Evolutionary conservation across 208 protist genomes (phyloP), one percentile per base, ranked within the genome.

Genomic region (Crithidia brevicula): DNA sequence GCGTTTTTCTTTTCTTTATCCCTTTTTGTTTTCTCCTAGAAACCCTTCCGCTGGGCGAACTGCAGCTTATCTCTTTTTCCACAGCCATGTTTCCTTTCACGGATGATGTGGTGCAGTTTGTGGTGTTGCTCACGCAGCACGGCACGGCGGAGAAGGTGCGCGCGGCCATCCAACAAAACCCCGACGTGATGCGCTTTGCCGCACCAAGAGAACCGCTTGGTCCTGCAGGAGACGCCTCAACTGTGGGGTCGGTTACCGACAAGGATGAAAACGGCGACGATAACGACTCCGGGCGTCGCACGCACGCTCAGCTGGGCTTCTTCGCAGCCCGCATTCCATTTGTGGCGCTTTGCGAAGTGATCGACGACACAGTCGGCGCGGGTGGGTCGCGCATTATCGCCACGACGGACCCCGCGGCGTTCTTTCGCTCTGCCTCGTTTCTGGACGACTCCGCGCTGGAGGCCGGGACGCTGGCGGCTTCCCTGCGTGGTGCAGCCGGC

Each of bases 101-200:
- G 10, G 79, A 91, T 51, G 84, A 92, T 22, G 89, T 91, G 7
- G 51, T 92, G 45, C 40, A 82, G 33, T 82, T 86, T 33, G 71
- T 91, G 45, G 63, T 79, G 31, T 51, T 73, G 23, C 82, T 95
- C 40, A 84, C 81, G 56, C 65, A 81, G 57, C 77, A 72, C 18
- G 77, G 78, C 47, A 83, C 86, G 1, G 68, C 66, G 33, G 31
- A 79, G n/a, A 58, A 84, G 40, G 74, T 95, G n/a, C 80, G 75
- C 18, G 77, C 73, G 13, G 89, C 89, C 3, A 57, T 95, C 20
- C 5, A 22, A 7, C 61, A 58, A 9, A 77, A 83, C 42, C 8
- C 56, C 10, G 74, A 74, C 1, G 74, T 79, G 13, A 20, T 63
- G 46, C 34, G 11, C 51, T 83, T 87, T 57, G 66, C 61, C 22